Evolutionary conservation across 2,329 filamentous ascomycete species (phyloP).

Genomic region (Aspergillus uvarum): DNA sequence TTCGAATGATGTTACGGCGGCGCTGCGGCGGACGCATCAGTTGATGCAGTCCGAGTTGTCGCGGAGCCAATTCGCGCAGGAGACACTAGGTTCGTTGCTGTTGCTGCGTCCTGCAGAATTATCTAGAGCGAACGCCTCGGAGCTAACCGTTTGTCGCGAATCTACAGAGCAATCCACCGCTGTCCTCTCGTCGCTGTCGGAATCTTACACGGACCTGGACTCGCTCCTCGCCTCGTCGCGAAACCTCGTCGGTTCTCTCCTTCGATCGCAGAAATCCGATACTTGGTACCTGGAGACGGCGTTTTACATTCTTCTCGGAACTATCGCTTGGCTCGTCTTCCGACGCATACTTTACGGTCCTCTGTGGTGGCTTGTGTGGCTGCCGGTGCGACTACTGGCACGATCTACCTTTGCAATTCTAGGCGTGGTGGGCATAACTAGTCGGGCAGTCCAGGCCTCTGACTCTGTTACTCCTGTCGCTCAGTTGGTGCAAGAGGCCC

Average conservation of each 20-base stretch:
- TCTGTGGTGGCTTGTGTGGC: slow-evolving; percentile 81
- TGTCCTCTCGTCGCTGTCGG: slow-evolving; percentile 75
- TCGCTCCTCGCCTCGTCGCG: slow-evolving; percentile 71
- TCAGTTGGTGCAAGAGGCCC: slow-evolving; percentile 19
- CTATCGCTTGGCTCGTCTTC: slow-evolving; percentile 82
- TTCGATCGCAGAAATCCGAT: slow-evolving; percentile 90
- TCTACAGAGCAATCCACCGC: slow-evolving; percentile 68
- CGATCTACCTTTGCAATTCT: slow-evolving; percentile 59
- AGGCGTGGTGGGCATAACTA: slow-evolving; percentile 49
- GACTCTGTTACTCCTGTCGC: slow-evolving; percentile 21
- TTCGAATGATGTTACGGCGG: slow-evolving; percentile 78
- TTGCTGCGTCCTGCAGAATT: background rate
- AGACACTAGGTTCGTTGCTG: slow-evolving; percentile 62
- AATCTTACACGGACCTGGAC: slow-evolving; percentile 78
- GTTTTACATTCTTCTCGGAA: slow-evolving; percentile 75
- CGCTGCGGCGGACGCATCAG: slow-evolving; percentile 80
- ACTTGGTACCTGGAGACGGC: slow-evolving; percentile 96
- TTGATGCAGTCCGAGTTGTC: slow-evolving; percentile 82
- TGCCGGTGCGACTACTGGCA: slow-evolving; percentile 71
- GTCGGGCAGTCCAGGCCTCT: slow-evolving; percentile 27
- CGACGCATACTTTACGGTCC: slow-evolving; percentile 84
- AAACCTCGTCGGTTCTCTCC: slow-evolving; percentile 72
- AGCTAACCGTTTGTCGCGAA: background rate
- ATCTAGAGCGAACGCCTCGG: background rate
- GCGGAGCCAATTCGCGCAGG: slow-evolving; percentile 83